Evolutionary conservation across 176 grass and related monocot genomes (phyloP).

Genomic region (Cenchrus americanus): DNA sequence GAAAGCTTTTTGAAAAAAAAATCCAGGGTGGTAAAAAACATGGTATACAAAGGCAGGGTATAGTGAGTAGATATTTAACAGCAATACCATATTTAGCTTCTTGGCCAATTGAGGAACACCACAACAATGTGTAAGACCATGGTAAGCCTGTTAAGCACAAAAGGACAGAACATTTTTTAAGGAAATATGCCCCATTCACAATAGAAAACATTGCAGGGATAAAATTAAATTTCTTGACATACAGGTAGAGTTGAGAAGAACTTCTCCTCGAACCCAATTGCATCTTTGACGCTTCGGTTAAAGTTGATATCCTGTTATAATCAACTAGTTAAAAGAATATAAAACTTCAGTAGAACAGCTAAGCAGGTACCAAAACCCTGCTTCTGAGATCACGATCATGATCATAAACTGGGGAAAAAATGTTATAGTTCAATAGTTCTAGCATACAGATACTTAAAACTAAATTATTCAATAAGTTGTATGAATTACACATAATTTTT

Average conservation of each 20-base stretch:
- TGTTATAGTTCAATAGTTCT: no score
- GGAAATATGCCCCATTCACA: neutral
- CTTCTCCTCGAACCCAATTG: slow-evolving; percentile 80
- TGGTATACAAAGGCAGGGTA: slow-evolving; percentile 27
- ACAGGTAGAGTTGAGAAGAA: slow-evolving; percentile 90
- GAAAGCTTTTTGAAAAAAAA: slow-evolving; percentile 12
- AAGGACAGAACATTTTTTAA: slow-evolving; percentile 16
- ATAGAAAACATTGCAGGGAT: slow-evolving; percentile 30
- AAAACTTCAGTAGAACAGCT: slow-evolving; percentile 18
- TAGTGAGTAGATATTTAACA: slow-evolving; percentile 20
- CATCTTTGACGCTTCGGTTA: slow-evolving; percentile 90
- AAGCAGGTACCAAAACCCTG: neutral
- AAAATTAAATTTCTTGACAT: slow-evolving; percentile 44
- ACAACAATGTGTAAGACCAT: slow-evolving; percentile 91
- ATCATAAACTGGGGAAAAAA: neutral
- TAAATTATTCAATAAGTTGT: neutral
- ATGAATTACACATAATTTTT: neutral
- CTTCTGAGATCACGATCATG: neutral
- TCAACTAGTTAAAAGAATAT: slow-evolving; percentile 33
- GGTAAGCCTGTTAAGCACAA: slow-evolving; percentile 73
- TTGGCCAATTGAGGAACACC: slow-evolving; percentile 93
- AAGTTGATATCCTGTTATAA: slow-evolving; percentile 91
- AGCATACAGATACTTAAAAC: neutral
- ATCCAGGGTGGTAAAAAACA: slow-evolving; percentile 7
- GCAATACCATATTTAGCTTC: slow-evolving; percentile 83